Conservation (phyloP, 257 asterid genomes). For the Rehmannia glutinosa region DNA sequence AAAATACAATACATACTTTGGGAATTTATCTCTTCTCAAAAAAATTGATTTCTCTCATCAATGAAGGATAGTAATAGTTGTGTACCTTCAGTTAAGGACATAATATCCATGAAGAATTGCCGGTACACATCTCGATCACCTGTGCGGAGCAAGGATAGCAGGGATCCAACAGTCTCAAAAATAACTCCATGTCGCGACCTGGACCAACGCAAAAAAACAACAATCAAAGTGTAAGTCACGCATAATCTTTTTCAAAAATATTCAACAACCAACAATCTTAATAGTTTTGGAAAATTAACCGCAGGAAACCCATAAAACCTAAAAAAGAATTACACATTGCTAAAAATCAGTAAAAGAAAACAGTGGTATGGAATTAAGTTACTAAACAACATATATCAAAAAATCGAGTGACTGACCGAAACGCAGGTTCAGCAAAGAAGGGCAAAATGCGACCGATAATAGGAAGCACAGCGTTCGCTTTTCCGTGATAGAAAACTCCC, state of each 20-base stretch:
- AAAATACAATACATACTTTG: too few relatives aligned
- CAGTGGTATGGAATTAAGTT: not conserved
- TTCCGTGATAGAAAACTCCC: constrained; percentile 79
- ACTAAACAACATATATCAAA: not conserved
- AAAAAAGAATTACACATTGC: not conserved
- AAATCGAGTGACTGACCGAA: constrained; percentile 43
- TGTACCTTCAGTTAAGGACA: constrained; percentile 69
- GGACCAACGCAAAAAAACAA: constrained; percentile 14
- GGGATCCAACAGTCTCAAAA: constrained; percentile 68
- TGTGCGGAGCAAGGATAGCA: constrained; percentile 69
- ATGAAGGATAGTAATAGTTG: too few relatives aligned
- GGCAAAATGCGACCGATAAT: constrained; percentile 68
- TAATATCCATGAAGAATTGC: constrained; percentile 66
- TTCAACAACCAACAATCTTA: not conserved
- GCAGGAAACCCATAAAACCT: not conserved
- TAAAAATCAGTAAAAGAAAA: not conserved
- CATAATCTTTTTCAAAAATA: not conserved
- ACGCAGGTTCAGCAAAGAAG: constrained; percentile 64
- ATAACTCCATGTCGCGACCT: constrained; percentile 65
- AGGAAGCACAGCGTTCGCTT: constrained; percentile 70
- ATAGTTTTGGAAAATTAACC: constrained; percentile 8
- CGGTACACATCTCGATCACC: constrained; percentile 89
- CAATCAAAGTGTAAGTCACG: not conserved
- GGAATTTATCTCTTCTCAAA: too few relatives aligned
- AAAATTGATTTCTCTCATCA: too few relatives aligned